A percentile compares a stretch with the other conserved stretches of the same genome.
These are phyloP conservation scores for Eleusine indica DNA, from an alignment of 176 grass and related monocot genomes.

Conservation along the genomic window DNA sequence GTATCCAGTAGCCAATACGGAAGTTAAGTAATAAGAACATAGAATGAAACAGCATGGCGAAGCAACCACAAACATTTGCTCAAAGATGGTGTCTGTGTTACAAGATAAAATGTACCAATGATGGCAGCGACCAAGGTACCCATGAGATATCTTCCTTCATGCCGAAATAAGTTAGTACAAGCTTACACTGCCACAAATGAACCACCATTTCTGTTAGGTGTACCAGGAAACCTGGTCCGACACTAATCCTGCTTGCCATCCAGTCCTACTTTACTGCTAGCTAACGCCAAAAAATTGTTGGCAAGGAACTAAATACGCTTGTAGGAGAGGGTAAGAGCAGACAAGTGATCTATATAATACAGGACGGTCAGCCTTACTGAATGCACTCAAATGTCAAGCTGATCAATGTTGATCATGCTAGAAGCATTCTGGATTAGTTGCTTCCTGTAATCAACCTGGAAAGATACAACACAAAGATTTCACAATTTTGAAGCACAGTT, in stretches of 20 bases:
- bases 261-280: slow-evolving; percentile 38
- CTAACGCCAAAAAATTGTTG: slow-evolving; percentile 21
- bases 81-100: background rate
- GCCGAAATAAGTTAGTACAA: background rate
- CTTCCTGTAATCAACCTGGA: slow-evolving; percentile 90
- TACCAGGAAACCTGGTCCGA: background rate
- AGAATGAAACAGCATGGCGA: background rate
- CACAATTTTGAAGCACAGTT: background rate
- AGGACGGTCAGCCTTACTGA: slow-evolving; percentile 12
- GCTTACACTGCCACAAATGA: background rate
- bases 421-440: slow-evolving; percentile 73
- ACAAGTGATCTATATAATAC: slow-evolving; percentile 41
- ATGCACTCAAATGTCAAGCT: slow-evolving; percentile 78
- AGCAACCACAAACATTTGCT: background rate
- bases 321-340: background rate
- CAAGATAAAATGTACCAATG: background rate
- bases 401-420: slow-evolving; percentile 72
- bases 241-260: background rate
- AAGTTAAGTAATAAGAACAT: no score
- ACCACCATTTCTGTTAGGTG: background rate
- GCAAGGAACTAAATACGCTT: slow-evolving; percentile 17
- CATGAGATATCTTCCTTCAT: background rate
- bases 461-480: slow-evolving; percentile 1
- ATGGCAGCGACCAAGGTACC: background rate
- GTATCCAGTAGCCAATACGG: background rate